Conservation (phyloP, 768 basidiomycete genomes). For the Nidularia sp. region DNA sequence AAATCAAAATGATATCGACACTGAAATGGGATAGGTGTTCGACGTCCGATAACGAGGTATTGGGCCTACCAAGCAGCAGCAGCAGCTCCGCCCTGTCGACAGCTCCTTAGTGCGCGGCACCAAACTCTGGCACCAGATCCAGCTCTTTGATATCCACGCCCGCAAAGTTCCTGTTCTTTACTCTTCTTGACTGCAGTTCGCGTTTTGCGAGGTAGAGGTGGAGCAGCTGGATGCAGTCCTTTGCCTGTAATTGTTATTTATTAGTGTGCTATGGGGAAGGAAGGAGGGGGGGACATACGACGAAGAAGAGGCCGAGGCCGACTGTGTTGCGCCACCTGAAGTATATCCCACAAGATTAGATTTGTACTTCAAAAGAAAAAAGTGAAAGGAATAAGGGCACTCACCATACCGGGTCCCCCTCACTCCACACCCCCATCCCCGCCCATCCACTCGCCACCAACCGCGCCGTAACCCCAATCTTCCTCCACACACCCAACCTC, state of each 20-base stretch:
- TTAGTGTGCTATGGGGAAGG: background rate
- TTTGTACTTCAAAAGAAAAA: too few species aligned
- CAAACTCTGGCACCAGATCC: constrained; percentile 46
- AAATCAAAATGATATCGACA: background rate
- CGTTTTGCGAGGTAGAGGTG: constrained; percentile 69
- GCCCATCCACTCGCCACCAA: constrained; percentile 46
- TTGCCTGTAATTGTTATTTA: constrained; percentile 35
- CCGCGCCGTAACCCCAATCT: constrained; percentile 21
- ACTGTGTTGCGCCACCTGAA: constrained; percentile 62
- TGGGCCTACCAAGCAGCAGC: too few species aligned
- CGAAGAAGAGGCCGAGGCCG: constrained; percentile 64
- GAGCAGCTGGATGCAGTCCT: constrained; percentile 63
- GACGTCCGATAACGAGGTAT: too few species aligned
- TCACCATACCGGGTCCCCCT: constrained; percentile 72
- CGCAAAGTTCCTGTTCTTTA: constrained; percentile 69
- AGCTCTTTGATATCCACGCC: constrained; percentile 66
- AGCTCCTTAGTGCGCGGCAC: background rate
- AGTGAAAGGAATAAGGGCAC: constrained; percentile 2
- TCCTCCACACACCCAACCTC: constrained; percentile 16
- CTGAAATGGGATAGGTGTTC: too few species aligned
- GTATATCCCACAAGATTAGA: too few species aligned
- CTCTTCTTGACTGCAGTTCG: constrained; percentile 63
- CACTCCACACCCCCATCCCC: constrained; percentile 59
- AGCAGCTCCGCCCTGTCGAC: too few species aligned
- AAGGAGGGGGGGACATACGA: constrained; percentile 35